Conservation (phyloP, 2,329 filamentous ascomycete species). For the Pseudogymnoascus sp. region DNA sequence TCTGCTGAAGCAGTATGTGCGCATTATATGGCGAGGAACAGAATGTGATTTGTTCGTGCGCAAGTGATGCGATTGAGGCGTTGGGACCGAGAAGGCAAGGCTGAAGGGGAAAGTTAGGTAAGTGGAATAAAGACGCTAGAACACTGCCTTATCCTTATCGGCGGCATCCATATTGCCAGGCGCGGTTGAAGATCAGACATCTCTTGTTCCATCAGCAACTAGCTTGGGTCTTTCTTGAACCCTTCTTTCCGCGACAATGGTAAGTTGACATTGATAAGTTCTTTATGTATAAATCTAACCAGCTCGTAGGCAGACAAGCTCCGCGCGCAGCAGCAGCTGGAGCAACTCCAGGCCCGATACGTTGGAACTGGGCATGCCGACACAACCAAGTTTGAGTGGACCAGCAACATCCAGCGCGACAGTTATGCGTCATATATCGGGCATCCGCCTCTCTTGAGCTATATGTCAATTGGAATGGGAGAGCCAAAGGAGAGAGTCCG, state of each 20-base stretch:
- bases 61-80: constrained; percentile 3
- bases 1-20: not conserved
- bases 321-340: constrained; percentile 93
- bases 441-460: constrained; percentile 78
- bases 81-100: not conserved
- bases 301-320: constrained; percentile 78
- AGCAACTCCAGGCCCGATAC: constrained; percentile 91
- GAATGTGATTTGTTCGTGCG: not conserved
- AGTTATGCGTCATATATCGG: constrained; percentile 83
- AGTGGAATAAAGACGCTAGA: not conserved
- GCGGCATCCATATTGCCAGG: not conserved
- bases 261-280: not conserved
- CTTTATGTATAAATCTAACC: not conserved
- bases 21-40: not conserved
- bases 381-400: constrained; percentile 96
- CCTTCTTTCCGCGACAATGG: not conserved
- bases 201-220: not conserved
- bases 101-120: constrained; percentile 1
- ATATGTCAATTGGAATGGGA: constrained; percentile 83
- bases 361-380: constrained; percentile 94
- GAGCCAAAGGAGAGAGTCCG: constrained; percentile 74
- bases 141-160: not conserved
- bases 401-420: constrained; percentile 90
- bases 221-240: not conserved
- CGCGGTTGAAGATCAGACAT: not conserved